Base-by-base conservation (phyloP, 1,139 yeast species). In the Lodderomyces elongisporus region DNA sequence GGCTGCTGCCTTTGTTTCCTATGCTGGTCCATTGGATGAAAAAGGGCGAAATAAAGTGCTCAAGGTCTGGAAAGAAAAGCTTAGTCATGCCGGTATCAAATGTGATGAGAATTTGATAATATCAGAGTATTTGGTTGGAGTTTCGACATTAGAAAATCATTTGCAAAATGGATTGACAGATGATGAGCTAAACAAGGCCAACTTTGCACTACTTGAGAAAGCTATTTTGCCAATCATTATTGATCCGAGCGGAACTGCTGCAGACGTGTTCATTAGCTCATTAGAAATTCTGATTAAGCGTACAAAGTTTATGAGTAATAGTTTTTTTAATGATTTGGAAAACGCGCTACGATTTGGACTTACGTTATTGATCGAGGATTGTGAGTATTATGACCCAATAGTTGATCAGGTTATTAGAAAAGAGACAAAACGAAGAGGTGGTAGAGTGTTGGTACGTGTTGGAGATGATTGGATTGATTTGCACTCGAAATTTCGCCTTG, bases 311-410 rank as follows among this genome's bases (percentile, higher is more conserved):
- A 54, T 82, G 34, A 85, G 83, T 46, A 74, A 71, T n/a, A 74
- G 81, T 0, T 84, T 81, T 51, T 52, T 73, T 4, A 81, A 77
- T 46, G 84, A 77, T 34, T 55, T 89, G 17, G 95, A 87, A 50
- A 83, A 87, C 49, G 80, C 95, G 0, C 54, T 89, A 17, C 64
- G 93, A 40, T 89, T 89, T 63, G 97, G 98, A 6, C 88, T 87
- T 4, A 51, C 73, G 0, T 61, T 89, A 7, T 51, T 89, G 9
- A 70, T 89, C 20, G 77, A 76, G 45, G 93, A 89, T 55, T 87
- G 89, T 3, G 96, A 89, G 49, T 62, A 70, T 45, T 77, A 75
- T 49, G 91, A 89, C 52, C 95, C 96, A 0, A 59, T 84, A 9
- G 51, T 89, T 15, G 75, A 75, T 38, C 66, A 81, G 0, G 55